phyloP scores from a whole-genome alignment of 1,284 basidiomycete genomes.

The Coniferiporia weirii region DNA sequence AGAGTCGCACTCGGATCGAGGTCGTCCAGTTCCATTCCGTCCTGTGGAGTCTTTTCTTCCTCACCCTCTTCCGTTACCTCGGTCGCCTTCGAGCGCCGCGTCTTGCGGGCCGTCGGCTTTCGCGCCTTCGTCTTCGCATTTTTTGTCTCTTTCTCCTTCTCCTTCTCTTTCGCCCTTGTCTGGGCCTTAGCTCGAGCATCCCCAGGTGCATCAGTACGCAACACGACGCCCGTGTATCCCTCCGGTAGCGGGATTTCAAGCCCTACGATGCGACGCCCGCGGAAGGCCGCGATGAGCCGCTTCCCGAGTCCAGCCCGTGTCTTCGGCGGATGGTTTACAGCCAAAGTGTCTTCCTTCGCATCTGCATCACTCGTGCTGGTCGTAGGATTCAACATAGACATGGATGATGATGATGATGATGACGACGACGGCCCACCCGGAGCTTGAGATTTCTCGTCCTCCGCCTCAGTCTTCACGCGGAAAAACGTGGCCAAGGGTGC shows the following conservation, averaged over 20 bases:
- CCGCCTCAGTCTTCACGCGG: conserved; percentile 37
- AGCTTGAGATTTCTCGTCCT: conserved; percentile 26
- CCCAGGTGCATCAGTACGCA: conserved; percentile 31
- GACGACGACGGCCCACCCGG: conserved; percentile 28
- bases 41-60: background rate
- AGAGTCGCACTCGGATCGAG: conserved; percentile 20
- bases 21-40: conserved; percentile 25
- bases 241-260: conserved; percentile 53
- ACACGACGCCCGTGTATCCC: conserved; percentile 64
- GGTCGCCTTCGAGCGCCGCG: conserved; percentile 15
- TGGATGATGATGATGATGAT: background rate
- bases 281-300: conserved; percentile 59
- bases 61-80: conserved; percentile 23
- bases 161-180: conserved; percentile 22
- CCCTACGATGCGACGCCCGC: conserved; percentile 66
- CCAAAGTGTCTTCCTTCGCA: background rate
- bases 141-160: conserved; percentile 22
- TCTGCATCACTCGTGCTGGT: conserved; percentile 16
- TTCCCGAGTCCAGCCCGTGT: conserved; percentile 22
- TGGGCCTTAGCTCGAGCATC: conserved; percentile 18
- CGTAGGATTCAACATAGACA: no score
- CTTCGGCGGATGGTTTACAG: background rate
- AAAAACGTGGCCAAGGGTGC: conserved; percentile 73
- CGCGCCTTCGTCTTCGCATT: conserved; percentile 19
- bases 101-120: conserved; percentile 20